Evolutionary conservation across 1,139 yeast genomes (phyloP), one percentile per base, ranked within the genome.

Genomic region (Saccharomyces hybrid): DNA sequence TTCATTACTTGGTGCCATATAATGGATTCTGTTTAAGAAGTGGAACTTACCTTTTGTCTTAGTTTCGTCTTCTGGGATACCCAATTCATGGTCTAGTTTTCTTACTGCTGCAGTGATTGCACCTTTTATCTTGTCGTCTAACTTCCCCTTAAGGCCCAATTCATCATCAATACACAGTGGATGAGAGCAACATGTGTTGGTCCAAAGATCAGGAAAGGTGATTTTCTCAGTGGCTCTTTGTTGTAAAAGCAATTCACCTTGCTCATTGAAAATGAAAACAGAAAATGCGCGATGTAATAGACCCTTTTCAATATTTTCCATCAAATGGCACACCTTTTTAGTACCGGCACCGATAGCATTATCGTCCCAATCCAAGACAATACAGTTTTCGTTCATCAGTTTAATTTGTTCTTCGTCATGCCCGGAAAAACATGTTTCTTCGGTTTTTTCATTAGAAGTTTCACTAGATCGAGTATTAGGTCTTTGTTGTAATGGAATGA

Each of bases 131-230:
- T 96, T 87, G 32, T 76, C 73, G 46, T 76, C 75, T 53, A 85
- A 72, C 59, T 78, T 76, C 38, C 67, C 68, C 46, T 68, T 64
- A 1, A 67, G 60, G 8, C 96, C 97, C 66, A 90, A 75, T 71
- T 93, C 99, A 46, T 82, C 75, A 42, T 85, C 80, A 27, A 89
- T 82, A 57, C 96, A 89, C 56, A 93, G 76, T 5, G 99, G 99
- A 71, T 93, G 99, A 0, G 98, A 91, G 71, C 99, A 93, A 72
- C 99, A 95, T 2, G 99, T 95, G 71, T 93, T 93, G 47, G 99
- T 93, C 99, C 99, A 93, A 85, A 89, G 83, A 56, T 82, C 82
- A 1, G 99, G 96, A 72, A 93, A 93, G 1, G 99, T 93, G 73
- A 93, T 93, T 72, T 93, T 93, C 70, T 93, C 98, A 56, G 84